A percentile compares a stretch with the other conserved stretches of the same genome.
These are phyloP conservation scores for Ephemerocybe angulata DNA, from an alignment of 768 basidiomycete species.

Conservation along the genomic window DNA sequence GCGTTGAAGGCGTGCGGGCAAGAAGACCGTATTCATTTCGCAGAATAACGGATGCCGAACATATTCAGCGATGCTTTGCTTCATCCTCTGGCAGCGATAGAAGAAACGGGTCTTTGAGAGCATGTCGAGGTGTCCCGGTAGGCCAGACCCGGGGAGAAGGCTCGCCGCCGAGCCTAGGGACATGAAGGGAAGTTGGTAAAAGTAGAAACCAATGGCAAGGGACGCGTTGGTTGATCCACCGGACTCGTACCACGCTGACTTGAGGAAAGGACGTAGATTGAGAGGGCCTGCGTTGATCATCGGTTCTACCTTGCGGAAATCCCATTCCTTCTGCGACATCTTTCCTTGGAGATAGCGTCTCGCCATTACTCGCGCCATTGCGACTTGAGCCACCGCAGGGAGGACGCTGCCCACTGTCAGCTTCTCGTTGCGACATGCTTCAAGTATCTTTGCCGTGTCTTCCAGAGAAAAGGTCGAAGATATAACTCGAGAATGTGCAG, in stretches of 20 bases:
- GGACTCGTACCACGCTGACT: constrained; percentile 39
- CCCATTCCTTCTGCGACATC: constrained; percentile 51
- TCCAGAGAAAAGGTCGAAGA: constrained; percentile 23
- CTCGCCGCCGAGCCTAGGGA: constrained; percentile 30
- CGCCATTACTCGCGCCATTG: constrained; percentile 47
- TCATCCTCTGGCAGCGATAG: constrained; percentile 35
- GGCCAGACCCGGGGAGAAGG: constrained; percentile 29
- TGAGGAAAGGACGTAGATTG: constrained; percentile 49
- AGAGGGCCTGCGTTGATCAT: constrained; percentile 47
- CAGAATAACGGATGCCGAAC: constrained; percentile 44
- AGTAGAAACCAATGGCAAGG: constrained; percentile 40
- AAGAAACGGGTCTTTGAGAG: constrained; percentile 47
- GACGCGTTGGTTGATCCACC: constrained; percentile 46
- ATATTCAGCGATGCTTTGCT: constrained; percentile 30
- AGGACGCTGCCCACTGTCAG: constrained; percentile 52
- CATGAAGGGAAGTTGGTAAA: constrained; percentile 44
- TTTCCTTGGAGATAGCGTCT: constrained; percentile 44
- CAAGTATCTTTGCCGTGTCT: constrained; percentile 29
- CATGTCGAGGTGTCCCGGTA: constrained; percentile 39
- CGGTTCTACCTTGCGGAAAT: constrained; percentile 44
- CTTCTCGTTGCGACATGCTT: constrained; percentile 36
- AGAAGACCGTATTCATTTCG: constrained; percentile 32
- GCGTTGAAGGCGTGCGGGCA: constrained; percentile 23
- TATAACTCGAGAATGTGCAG: constrained; percentile 31
- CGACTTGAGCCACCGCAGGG: constrained; percentile 49